phyloP scores from a whole-genome alignment of 1,284 basidiomycete species.

The Thelephora terrestris region DNA sequence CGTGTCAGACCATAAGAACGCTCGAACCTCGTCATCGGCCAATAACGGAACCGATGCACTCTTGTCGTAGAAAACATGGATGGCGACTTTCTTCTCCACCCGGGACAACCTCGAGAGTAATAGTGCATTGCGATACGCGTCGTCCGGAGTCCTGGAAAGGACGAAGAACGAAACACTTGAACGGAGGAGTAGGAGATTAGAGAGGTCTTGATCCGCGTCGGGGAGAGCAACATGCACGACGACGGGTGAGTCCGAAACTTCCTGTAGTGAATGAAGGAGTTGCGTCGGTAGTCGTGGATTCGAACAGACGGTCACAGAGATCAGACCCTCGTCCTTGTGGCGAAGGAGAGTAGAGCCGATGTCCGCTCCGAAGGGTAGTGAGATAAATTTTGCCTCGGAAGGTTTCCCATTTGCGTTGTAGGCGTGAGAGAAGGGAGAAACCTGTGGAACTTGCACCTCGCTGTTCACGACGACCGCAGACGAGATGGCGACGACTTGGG shows the following conservation, averaged over 20 bases:
- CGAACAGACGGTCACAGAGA: constrained; percentile 41
- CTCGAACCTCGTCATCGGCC: constrained; percentile 47
- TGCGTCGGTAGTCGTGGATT: constrained; percentile 37
- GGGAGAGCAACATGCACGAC: constrained; percentile 47
- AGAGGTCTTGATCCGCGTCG: constrained; percentile 36
- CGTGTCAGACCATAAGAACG: constrained; percentile 44
- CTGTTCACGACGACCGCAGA: background rate
- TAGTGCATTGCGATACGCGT: constrained; percentile 66
- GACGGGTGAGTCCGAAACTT: constrained; percentile 41
- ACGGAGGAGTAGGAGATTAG: constrained; percentile 47
- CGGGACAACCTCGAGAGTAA: constrained; percentile 62
- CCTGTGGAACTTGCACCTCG: background rate
- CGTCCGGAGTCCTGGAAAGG: constrained; percentile 51
- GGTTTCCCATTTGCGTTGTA: background rate
- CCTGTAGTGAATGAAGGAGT: constrained; percentile 47
- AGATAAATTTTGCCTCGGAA: constrained; percentile 27
- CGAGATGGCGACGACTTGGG: background rate
- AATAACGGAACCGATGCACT: constrained; percentile 22
- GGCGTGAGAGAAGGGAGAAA: background rate
- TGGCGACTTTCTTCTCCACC: constrained; percentile 50
- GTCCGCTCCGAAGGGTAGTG: constrained; percentile 51
- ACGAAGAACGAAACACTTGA: constrained; percentile 51
- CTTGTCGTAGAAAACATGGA: constrained; percentile 65
- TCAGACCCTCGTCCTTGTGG: constrained; percentile 27
- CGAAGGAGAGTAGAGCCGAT: constrained; percentile 43